Conservation (phyloP, 768 basidiomycete genomes). For the Podaxis carcinomalis region DNA sequence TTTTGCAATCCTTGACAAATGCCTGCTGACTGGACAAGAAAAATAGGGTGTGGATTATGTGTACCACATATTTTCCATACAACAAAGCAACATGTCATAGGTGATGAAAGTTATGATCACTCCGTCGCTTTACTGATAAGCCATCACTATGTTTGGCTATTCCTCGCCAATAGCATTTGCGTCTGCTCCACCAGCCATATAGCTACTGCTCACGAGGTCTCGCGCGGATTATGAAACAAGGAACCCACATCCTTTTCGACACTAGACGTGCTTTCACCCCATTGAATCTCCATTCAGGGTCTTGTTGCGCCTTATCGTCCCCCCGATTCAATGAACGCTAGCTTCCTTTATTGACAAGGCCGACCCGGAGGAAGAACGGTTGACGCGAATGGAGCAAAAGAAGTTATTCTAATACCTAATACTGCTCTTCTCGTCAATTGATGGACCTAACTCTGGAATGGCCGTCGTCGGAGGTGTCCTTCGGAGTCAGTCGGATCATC, state of each 20-base stretch:
- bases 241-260: neutral
- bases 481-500: conserved; percentile 1
- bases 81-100: neutral
- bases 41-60: neutral
- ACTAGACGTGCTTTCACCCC: neutral
- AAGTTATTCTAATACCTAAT: neutral
- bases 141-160: neutral
- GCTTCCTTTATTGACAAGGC: neutral
- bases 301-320: neutral
- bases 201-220: neutral
- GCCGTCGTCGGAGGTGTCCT: neutral
- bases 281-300: neutral
- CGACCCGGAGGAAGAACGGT: neutral
- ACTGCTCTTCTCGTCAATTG: neutral
- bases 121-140: neutral
- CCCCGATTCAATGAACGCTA: neutral
- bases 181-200: neutral
- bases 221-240: neutral
- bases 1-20: neutral
- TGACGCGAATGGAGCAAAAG: neutral
- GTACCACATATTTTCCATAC: neutral
- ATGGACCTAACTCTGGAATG: neutral
- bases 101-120: neutral
- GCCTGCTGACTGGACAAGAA: neutral
- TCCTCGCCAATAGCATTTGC: neutral